Evolutionary conservation across 805 yeast genomes (phyloP), one percentile per base, ranked within the genome.

Genomic region (Scheffersomyces lignosus): DNA sequence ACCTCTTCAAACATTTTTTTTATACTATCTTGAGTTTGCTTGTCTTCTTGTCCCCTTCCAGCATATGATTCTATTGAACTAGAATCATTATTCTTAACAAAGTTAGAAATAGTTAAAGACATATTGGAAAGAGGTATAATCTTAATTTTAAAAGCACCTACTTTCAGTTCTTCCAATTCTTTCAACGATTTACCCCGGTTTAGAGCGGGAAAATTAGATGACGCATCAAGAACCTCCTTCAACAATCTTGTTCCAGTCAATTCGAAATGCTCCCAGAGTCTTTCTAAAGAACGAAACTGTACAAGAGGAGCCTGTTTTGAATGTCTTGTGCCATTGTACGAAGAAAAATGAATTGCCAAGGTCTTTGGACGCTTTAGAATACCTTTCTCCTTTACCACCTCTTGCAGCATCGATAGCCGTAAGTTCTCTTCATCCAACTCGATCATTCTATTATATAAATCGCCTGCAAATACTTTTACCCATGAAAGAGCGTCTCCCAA

Each of bases 401-500:
- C 39, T 34, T 51, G 61, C 52, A 49, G 54, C 38, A 51, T 28
- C 15, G 56, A 54, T 10, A 54, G 43, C 30, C 64, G 57, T 40
- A 64, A 33, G 44, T 57, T 62, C 48, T 88, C 95, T 44, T 86
- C 90, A 41, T 80, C 86, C 15, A 83, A 51, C 48, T 91, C 98
- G 18, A 74, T 66, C 4, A 90, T 57, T 37, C 99, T 58, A 33
- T 81, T 79, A 18, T 75, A 63, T 20, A 91, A 60, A 50, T 91
- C 99, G 0, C 89, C 90, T 2, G 85, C 73, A 64, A 82, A 90
- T 0, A 91, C 95, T 26, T 72, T 78, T 5, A 91, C 62, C 99
- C 99, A 91, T 15, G 78, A 80, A 4, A 66, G 45, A 15, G 86
- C 77, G 47, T 87, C 96, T 2, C 64, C 65, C 5, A 71, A 43